Conservation (phyloP, 2,329 filamentous ascomycete genomes). For the Exophiala phaeomuriformis region DNA sequence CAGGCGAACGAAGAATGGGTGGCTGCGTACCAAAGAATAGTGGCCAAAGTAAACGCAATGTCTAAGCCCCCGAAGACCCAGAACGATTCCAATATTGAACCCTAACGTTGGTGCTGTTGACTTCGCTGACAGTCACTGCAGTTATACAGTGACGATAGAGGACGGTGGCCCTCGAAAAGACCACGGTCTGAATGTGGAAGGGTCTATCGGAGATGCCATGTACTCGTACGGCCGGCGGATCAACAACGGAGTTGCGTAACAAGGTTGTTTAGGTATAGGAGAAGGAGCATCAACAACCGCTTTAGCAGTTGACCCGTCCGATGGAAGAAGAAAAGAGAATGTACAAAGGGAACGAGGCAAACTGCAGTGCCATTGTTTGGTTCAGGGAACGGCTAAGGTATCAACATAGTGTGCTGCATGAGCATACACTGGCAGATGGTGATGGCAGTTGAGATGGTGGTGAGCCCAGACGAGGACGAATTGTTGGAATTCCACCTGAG, state of each 20-base stretch:
- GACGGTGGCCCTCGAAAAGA: neutral
- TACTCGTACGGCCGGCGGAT: neutral
- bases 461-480: too few species aligned
- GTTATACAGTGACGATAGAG: neutral
- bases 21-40: neutral
- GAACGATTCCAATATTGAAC: neutral
- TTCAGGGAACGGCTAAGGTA: neutral
- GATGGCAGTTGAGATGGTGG: too few species aligned
- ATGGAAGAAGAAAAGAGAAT: neutral
- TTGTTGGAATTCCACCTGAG: too few species aligned
- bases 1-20: neutral
- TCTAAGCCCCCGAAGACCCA: neutral
- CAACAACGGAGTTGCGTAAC: neutral
- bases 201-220: neutral
- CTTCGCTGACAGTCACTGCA: neutral
- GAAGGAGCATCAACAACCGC: too few species aligned
- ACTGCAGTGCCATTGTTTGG: conserved; percentile 7
- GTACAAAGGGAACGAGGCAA: conserved; percentile 13
- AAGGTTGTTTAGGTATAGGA: neutral
- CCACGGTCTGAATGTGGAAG: neutral
- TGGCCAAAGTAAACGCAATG: neutral
- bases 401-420: too few species aligned
- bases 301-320: too few species aligned
- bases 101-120: neutral
- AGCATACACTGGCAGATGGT: too few species aligned